Evolutionary conservation across 257 asterid species (phyloP).

Genomic region (Penstemon barbatus): DNA sequence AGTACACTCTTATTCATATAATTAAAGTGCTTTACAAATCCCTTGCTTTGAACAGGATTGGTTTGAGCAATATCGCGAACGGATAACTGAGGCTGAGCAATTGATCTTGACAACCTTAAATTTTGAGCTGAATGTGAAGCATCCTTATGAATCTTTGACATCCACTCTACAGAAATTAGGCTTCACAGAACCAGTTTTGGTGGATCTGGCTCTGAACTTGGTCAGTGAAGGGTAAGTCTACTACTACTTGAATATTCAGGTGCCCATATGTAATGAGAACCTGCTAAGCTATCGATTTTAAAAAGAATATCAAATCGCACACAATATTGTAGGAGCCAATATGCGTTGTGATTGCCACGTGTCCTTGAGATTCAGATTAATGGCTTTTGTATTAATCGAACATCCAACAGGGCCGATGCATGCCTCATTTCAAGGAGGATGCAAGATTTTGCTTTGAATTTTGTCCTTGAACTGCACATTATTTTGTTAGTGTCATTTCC

Average conservation of each 20-base stretch:
- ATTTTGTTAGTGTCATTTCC: conserved; percentile 34
- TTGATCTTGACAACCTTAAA: conserved; percentile 85
- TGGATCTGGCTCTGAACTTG: conserved; percentile 79
- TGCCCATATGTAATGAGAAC: conserved; percentile 17
- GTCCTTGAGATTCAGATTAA: conserved; percentile 15
- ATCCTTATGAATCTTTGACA: conserved; percentile 83
- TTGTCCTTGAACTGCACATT: conserved; percentile 24
- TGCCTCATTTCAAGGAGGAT: conserved; percentile 25
- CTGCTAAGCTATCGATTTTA: conserved; percentile 17
- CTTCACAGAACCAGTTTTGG: conserved; percentile 66
- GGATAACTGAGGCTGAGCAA: conserved; percentile 84
- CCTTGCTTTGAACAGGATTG: conserved; percentile 65
- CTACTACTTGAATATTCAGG: conserved; percentile 19
- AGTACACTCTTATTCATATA: not conserved
- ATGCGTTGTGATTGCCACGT: conserved; percentile 6
- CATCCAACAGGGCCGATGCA: conserved; percentile 21
- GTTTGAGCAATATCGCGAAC: conserved; percentile 93
- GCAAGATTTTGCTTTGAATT: conserved; percentile 20
- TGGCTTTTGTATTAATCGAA: conserved; percentile 18
- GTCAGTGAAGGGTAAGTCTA: conserved; percentile 95
- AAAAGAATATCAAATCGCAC: conserved; percentile 10
- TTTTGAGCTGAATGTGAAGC: conserved; percentile 92
- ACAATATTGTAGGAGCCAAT: conserved; percentile 11
- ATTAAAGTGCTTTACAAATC: conserved; percentile 29
- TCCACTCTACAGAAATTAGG: conserved; percentile 90